Conservation (phyloP, 2,329 filamentous ascomycete species). For the Coniochaeta sp. region DNA sequence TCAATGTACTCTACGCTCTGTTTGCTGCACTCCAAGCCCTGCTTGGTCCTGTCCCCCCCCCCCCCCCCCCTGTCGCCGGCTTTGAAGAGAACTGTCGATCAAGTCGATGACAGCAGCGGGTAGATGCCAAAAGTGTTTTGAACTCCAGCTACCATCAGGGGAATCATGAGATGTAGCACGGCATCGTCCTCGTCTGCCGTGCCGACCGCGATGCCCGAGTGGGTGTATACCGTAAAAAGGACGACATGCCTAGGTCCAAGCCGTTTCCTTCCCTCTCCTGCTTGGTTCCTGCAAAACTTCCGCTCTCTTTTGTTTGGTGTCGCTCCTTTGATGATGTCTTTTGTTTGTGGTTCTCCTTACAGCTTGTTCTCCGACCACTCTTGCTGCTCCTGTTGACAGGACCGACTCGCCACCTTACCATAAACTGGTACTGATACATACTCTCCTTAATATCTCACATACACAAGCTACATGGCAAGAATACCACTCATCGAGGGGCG, state of each 20-base stretch:
- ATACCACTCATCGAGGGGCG: background rate
- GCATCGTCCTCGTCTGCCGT: background rate
- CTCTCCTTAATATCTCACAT: background rate
- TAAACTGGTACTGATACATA: too few relatives aligned
- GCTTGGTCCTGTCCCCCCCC: background rate
- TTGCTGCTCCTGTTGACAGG: background rate
- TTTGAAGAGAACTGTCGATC: background rate
- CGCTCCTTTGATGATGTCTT: background rate
- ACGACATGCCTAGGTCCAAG: background rate
- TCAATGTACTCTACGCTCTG: background rate
- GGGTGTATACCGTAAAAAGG: background rate
- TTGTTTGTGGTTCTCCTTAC: slow-evolving; percentile 1
- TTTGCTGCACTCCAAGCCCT: background rate
- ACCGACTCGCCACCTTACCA: background rate
- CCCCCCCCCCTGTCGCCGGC: background rate
- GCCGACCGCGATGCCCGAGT: background rate
- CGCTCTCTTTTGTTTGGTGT: background rate
- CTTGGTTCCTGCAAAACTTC: slow-evolving; percentile 2
- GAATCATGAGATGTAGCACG: background rate
- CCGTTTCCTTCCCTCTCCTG: background rate
- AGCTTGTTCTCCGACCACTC: background rate
- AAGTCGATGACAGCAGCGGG: background rate
- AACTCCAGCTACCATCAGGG: background rate
- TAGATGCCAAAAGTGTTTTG: background rate
- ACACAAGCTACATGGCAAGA: background rate